A percentile compares a stretch with the other conserved stretches of the same genome.
Conservation (phyloP, 805 yeast species). For the Nakazawaea anatomiae region DNA sequence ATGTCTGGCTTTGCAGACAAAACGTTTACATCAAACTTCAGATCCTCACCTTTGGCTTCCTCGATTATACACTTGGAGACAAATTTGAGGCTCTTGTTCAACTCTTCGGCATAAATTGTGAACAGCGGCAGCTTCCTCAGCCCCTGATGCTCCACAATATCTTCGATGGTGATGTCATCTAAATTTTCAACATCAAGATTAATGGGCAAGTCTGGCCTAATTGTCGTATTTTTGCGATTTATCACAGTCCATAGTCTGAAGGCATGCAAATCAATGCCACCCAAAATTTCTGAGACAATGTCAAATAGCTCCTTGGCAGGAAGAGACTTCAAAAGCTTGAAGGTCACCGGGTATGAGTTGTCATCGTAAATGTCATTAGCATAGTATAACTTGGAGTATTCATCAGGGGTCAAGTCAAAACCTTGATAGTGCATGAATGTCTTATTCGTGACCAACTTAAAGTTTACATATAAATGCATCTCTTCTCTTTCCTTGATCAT, state of each 20-base stretch:
- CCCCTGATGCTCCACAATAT: conserved; percentile 41
- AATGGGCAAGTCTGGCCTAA: conserved; percentile 50
- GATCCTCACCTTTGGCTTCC: not conserved
- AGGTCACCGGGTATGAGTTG: conserved; percentile 38
- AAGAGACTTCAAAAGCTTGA: conserved; percentile 53
- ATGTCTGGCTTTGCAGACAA: conserved; percentile 13
- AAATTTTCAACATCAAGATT: conserved; percentile 20
- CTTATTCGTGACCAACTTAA: conserved; percentile 48
- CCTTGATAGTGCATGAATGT: conserved; percentile 61
- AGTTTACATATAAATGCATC: conserved; percentile 53
- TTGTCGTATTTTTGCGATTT: conserved; percentile 65
- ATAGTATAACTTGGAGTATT: conserved; percentile 33
- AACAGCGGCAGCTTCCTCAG: conserved; percentile 39
- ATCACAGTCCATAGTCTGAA: conserved; percentile 62
- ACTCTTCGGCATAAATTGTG: conserved; percentile 64
- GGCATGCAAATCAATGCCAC: conserved; percentile 23
- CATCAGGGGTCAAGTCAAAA: conserved; percentile 71
- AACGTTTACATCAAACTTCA: not conserved
- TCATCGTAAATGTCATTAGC: conserved; percentile 44
- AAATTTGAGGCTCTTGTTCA: conserved; percentile 31
- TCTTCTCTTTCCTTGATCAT: conserved; percentile 62
- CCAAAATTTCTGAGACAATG: conserved; percentile 39
- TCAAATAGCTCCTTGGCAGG: conserved; percentile 45
- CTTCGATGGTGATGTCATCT: conserved; percentile 39
- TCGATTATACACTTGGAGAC: conserved; percentile 20